Percentiles rank a stretch among this genome's conserved stretches.
These are phyloP conservation scores for Teratosphaeria gauchensis DNA, from an alignment of 2,329 filamentous ascomycete species.

Conservation along the genomic window DNA sequence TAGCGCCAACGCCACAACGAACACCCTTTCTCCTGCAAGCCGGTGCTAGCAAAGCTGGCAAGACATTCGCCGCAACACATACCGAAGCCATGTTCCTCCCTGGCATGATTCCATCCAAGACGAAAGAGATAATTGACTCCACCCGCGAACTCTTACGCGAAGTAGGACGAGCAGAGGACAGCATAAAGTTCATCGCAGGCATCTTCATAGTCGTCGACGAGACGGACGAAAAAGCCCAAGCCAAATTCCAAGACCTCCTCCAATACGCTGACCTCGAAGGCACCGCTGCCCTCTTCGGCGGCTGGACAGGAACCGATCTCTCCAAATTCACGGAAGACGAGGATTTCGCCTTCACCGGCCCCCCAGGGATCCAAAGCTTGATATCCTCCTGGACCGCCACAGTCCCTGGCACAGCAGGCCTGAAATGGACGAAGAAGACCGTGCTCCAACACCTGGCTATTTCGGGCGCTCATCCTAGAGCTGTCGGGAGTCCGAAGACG, in stretches of 20 bases:
- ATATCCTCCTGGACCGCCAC: constrained; percentile 37
- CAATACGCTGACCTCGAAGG: constrained; percentile 56
- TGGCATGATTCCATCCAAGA: constrained; percentile 29
- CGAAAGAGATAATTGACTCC: constrained; percentile 37
- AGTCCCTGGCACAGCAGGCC: constrained; percentile 45
- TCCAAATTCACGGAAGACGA: constrained; percentile 52
- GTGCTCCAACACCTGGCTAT: constrained; percentile 59
- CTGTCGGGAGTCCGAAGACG: constrained; percentile 54
- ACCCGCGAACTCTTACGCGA: constrained; percentile 24
- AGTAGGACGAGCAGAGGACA: constrained; percentile 48
- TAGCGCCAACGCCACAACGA: constrained; percentile 31
- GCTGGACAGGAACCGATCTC: constrained; percentile 63
- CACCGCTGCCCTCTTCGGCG: constrained; percentile 62
- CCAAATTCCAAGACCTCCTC: constrained; percentile 53
- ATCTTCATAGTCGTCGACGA: constrained; percentile 55
- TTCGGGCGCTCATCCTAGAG: constrained; percentile 55
- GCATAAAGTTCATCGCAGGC: constrained; percentile 59
- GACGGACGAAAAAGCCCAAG: constrained; percentile 56
- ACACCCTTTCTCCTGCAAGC: constrained; percentile 55
- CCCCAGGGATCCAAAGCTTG: constrained; percentile 34
- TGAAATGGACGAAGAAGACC: constrained; percentile 61
- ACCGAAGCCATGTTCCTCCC: constrained; percentile 57
- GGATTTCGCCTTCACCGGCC: constrained; percentile 40
- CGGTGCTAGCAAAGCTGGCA: constrained; percentile 57
- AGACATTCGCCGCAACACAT: constrained; percentile 58